Percentiles rank a stretch among this genome's conserved stretches.
These are phyloP conservation scores for Pelagomonas calceolata DNA, from an alignment of 108 stramenopile genomes.

Conservation along the genomic window DNA sequence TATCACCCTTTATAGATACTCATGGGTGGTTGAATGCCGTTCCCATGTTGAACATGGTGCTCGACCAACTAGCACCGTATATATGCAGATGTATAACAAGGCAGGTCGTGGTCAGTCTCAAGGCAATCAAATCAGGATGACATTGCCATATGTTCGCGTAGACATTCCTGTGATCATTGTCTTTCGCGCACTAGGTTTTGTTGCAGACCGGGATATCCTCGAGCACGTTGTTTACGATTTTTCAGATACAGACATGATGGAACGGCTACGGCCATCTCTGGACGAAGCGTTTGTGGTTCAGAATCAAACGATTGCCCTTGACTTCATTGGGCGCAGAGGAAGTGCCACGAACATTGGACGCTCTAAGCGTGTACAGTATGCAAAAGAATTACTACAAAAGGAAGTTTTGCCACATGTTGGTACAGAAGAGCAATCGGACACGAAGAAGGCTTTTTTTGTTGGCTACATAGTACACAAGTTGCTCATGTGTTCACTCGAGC, in stretches of 20 bases:
- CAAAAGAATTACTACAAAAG: conserved; percentile 83
- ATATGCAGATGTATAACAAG: conserved; percentile 95
- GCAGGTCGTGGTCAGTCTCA: conserved; percentile 70
- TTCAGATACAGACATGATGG: conserved; percentile 92
- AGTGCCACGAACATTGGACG: conserved; percentile 78
- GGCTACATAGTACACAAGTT: conserved; percentile 97
- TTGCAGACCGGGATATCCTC: conserved; percentile 84
- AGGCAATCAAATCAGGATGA: conserved; percentile 89
- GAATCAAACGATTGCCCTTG: conserved; percentile 76
- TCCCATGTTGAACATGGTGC: conserved; percentile 72
- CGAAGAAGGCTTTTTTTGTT: conserved; percentile 97
- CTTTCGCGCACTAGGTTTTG: conserved; percentile 93
- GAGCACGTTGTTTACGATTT: conserved; percentile 98
- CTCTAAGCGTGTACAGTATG: conserved; percentile 91
- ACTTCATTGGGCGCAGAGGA: conserved; percentile 91
- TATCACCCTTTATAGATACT: conserved; percentile 22
- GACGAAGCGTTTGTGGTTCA: conserved; percentile 93
- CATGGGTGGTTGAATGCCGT: conserved; percentile 89
- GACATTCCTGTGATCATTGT: conserved; percentile 97
- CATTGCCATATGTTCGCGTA: conserved; percentile 85
- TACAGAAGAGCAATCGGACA: conserved; percentile 83
- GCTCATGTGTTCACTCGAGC: conserved; percentile 81
- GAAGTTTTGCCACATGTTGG: conserved; percentile 96
- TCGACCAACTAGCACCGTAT: conserved; percentile 78
- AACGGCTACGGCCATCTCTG: conserved; percentile 80